Evolutionary conservation across 1,284 basidiomycete species (phyloP), one percentile per base, ranked within the genome.

Genomic region (Trichosporon sp.): DNA sequence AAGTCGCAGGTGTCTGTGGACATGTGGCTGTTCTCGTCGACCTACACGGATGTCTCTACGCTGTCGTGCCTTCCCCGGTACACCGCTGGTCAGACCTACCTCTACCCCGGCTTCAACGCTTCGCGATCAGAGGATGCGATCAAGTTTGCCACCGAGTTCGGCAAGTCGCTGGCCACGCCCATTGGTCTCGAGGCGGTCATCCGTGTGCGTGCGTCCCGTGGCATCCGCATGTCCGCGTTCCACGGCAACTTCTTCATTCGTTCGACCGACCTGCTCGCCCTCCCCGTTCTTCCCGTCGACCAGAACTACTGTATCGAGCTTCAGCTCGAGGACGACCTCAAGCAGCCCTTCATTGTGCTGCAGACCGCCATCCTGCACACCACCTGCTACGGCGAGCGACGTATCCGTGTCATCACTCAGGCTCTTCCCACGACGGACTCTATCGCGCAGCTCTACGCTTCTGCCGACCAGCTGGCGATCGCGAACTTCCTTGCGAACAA

Each of bases 171-270:
- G 58, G 90, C 93, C 3, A 91, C 89, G 84, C 93, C 95, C 10
- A 92, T 99, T 75, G 95, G 94, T 85, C 84, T 97, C 70, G 96
- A 99, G 80, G 95, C 94, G 16, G 92, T 99, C 65, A 95, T 97
- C 85, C 91, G 96, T 78, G 91, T 99, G 34, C 92, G 96, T 69
- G 94, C 95, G 29, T 92, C 94, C 1, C 86, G 92, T 82, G 92
- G 95, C 65, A 83, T 99, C 62, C 89, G 96, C 64, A 94, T 98
- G 89, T 89, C 93, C 5, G 92, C 92, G 1, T 99, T 97, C 90
- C 94, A 99, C 74, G 96, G 96, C 71, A 99, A 99, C 84, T 99
- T 99, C 84, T 99, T 99, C 79, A 94, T 98, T 60, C 89, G 96
- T 59, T 97, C 95, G 11, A 98, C 95, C 33, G 96, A 99, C 82